Percentiles rank a stretch among this genome's conserved stretches.
Conservation (phyloP, 192 early-diverging fungal genomes). For the Pilaira anomala region DNA sequence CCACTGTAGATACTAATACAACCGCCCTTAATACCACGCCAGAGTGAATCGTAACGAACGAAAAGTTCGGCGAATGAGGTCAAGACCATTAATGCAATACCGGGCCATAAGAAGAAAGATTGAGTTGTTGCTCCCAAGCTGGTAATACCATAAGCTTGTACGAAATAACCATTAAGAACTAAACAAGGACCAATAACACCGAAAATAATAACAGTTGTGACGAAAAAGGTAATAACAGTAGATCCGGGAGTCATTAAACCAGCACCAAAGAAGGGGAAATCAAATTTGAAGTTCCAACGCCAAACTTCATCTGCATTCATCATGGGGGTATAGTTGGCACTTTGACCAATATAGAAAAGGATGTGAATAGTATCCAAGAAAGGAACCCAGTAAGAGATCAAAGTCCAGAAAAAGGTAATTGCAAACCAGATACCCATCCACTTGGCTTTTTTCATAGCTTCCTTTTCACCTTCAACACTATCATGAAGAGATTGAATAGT, state of each 20-base stretch:
- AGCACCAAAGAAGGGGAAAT: constrained; percentile 62
- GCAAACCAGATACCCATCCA: constrained; percentile 48
- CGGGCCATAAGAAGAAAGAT: constrained; percentile 70
- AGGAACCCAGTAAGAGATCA: constrained; percentile 53
- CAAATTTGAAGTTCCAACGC: constrained; percentile 46
- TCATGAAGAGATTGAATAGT: constrained; percentile 60
- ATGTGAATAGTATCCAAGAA: constrained; percentile 45
- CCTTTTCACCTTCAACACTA: constrained; percentile 41
- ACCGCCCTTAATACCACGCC: constrained; percentile 41
- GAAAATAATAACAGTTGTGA: constrained; percentile 51
- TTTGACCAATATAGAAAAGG: constrained; percentile 49
- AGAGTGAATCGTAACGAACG: constrained; percentile 44
- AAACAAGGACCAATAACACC: constrained; percentile 62
- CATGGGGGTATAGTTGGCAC: constrained; percentile 35
- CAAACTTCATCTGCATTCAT: constrained; percentile 49
- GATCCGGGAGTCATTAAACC: constrained; percentile 57
- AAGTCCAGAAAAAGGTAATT: constrained; percentile 42
- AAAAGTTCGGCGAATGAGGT: constrained; percentile 60
- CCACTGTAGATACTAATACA: constrained; percentile 9
- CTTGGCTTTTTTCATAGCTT: constrained; percentile 47
- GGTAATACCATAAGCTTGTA: constrained; percentile 28
- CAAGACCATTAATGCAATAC: constrained; percentile 63
- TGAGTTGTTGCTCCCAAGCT: constrained; percentile 44
- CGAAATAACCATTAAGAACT: constrained; percentile 37
- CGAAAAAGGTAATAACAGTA: constrained; percentile 53